These are phyloP conservation scores for Helminthosporium solani DNA, from an alignment of 2,329 filamentous ascomycete species.

Conservation along the genomic window DNA sequence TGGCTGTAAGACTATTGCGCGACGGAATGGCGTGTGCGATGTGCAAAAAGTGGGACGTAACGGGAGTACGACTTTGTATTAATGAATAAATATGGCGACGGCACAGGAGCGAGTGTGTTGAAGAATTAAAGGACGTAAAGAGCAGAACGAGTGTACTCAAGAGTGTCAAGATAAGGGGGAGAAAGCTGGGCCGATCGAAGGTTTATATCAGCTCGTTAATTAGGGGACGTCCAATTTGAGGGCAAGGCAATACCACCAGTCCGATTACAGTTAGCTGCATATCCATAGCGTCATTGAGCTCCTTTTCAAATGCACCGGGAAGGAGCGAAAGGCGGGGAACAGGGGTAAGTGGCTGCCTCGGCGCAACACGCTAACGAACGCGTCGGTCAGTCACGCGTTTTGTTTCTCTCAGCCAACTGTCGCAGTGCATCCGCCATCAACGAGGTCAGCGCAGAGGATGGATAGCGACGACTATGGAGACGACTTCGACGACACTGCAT, in stretches of 20 bases:
- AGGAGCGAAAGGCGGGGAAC: slow-evolving; percentile 14
- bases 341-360: slow-evolving; percentile 19
- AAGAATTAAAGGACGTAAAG: slow-evolving; percentile 9
- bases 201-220: neutral
- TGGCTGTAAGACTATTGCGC: slow-evolving; percentile 21
- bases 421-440: neutral
- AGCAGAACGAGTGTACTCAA: slow-evolving; percentile 19
- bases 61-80: slow-evolving; percentile 10
- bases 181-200: neutral
- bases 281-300: slow-evolving; percentile 4
- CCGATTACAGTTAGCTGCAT: neutral
- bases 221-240: slow-evolving; percentile 2
- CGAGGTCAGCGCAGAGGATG: neutral
- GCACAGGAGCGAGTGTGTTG: slow-evolving; percentile 21
- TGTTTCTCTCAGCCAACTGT: slow-evolving; percentile 7
- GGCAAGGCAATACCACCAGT: neutral
- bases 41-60: slow-evolving; percentile 1
- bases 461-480: slow-evolving; percentile 62
- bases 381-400: slow-evolving; percentile 24
- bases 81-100: slow-evolving; percentile 14
- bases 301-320: slow-evolving; percentile 15
- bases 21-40: slow-evolving; percentile 3
- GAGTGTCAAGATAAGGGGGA: slow-evolving; percentile 19
- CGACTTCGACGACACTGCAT: slow-evolving; percentile 64
- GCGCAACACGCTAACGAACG: slow-evolving; percentile 25